Percentiles rank a stretch among this genome's conserved stretches.
Evolutionary conservation across 1,139 yeast species (phyloP).

Genomic region (Sugiyamaella novakii): DNA sequence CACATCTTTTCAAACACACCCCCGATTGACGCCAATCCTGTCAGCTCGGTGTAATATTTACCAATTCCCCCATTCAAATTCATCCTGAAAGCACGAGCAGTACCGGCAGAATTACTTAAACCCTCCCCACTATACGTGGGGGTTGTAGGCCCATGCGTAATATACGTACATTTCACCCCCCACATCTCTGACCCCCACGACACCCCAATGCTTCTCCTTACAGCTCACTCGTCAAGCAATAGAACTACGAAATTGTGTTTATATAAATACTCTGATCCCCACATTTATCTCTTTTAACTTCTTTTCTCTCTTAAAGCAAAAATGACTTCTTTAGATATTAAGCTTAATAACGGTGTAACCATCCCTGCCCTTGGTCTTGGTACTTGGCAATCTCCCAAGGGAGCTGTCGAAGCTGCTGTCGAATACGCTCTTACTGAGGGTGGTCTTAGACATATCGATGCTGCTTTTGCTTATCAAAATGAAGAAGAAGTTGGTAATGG

Average conservation of each 20-base stretch:
- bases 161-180: too few species aligned
- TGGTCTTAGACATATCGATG: slow-evolving; percentile 80
- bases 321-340: slow-evolving; percentile 33
- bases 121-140: background rate
- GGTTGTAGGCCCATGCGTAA: background rate
- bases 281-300: background rate
- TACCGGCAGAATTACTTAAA: too few species aligned
- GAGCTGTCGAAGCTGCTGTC: slow-evolving; percentile 62
- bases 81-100: too few species aligned
- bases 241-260: too few species aligned
- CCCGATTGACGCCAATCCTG: too few species aligned
- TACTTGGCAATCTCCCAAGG: slow-evolving; percentile 70
- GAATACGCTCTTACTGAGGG: slow-evolving; percentile 58
- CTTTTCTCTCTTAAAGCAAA: slow-evolving; percentile 3
- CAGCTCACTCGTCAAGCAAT: background rate
- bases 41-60: too few species aligned
- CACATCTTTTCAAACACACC: too few species aligned
- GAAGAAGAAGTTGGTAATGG: slow-evolving; percentile 67
- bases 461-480: slow-evolving; percentile 69
- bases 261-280: background rate
- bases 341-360: slow-evolving; percentile 60
- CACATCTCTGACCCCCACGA: background rate
- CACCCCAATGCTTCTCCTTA: background rate
- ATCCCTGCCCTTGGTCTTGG: slow-evolving; percentile 78
- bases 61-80: too few species aligned